Evolutionary conservation across 2,329 filamentous ascomycete genomes (phyloP).

Genomic region (Calonectria pteridis): DNA sequence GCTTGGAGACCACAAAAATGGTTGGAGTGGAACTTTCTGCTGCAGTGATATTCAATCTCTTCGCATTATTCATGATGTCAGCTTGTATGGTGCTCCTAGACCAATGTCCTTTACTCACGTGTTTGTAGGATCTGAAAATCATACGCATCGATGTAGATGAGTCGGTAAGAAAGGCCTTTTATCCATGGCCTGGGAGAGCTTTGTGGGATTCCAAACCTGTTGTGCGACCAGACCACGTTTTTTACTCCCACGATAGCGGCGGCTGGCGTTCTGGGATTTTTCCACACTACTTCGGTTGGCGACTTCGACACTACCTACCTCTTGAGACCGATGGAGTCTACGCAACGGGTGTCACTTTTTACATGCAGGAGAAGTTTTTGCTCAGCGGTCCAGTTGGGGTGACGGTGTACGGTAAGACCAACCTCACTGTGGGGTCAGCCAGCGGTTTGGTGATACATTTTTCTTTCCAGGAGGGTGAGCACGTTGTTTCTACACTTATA

Average conservation of each 20-base stretch:
- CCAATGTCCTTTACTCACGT: neutral
- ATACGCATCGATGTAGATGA: slow-evolving; percentile 1
- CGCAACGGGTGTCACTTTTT: neutral
- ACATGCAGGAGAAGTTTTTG: slow-evolving; percentile 3
- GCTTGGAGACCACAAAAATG: neutral
- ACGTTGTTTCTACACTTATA: neutral
- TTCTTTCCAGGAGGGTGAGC: neutral
- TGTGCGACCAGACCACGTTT: neutral
- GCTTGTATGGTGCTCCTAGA: neutral
- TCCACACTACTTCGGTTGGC: slow-evolving; percentile 2
- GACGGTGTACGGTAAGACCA: neutral
- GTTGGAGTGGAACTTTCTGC: slow-evolving; percentile 1
- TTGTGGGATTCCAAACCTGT: slow-evolving; percentile 4
- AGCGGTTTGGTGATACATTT: neutral
- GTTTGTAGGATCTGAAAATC: neutral
- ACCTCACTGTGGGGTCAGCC: neutral
- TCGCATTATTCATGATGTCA: slow-evolving; percentile 6
- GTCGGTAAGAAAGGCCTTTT: neutral
- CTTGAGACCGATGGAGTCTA: neutral
- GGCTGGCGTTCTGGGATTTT: slow-evolving; percentile 7
- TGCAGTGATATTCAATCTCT: neutral
- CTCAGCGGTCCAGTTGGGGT: neutral
- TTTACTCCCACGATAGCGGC: neutral
- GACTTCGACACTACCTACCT: neutral
- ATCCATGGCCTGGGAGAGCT: neutral